Base-by-base conservation (phyloP, 2,329 filamentous ascomycete genomes). In the Ciborinia camelliae region DNA sequence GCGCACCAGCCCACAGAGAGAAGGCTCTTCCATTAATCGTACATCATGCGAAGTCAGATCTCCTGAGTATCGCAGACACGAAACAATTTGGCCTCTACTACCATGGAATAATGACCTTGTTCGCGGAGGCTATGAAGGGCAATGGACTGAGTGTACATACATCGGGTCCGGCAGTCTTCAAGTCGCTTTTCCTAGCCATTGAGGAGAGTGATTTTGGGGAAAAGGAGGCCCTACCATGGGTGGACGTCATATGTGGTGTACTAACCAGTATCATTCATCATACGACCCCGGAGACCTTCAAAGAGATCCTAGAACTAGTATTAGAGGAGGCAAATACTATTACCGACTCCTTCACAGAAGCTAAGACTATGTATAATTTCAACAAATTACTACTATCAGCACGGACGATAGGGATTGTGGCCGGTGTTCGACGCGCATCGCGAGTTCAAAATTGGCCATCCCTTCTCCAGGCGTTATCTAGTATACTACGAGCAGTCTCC, bases 21-120 rank as follows among this genome's bases (percentile, higher is more conserved):
- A 84, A 81, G 32, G 86, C 92, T 0, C 80, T 99, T 43, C 81
- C 84, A 15, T 78, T 82, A 15, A 87, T 97, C n/a, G 79, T 96
- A 2, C 79, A 83, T 15, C 89, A 92, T 76, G 86, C 90, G 1
- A 84, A 91, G 58, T 78, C 85, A 14, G 91, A 96, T 73, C 80
- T 96, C 59, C 70, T 82, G 58, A 79, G 78, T 43, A 77, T 80
- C 62, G 77, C 77, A 39, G 82, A 81, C n/a, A 80, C 82, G 15
- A 82, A 82, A 48, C 83, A 88, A 67, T 85, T 85, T 66, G 80
- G 81, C 15, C 81, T 92, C 18, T 97, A 97, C 75, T 89, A 90
- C 68, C 88, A 96, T 74, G 95, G 94, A 63, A 77, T 97, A 53
- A 97, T 97, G 91, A 90, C 87, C 23, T 88, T 98, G 81, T 91